These are phyloP conservation scores for Dactylellina haptotyla DNA, from an alignment of 2,329 filamentous ascomycete genomes.

Conservation along the genomic window DNA sequence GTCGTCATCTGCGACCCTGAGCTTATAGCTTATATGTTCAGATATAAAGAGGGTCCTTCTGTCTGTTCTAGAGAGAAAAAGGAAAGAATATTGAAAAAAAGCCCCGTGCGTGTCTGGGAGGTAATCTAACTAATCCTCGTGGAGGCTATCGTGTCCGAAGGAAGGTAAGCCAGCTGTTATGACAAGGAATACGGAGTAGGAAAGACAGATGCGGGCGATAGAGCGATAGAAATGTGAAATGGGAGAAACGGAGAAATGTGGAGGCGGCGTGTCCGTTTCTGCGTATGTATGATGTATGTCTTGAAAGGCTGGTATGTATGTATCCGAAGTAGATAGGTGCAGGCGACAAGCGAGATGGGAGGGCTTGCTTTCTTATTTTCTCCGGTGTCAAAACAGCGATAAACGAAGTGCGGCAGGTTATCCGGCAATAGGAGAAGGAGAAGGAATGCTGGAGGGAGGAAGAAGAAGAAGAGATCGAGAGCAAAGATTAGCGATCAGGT, in stretches of 20 bases:
- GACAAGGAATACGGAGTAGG: not conserved
- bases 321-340: not conserved
- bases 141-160: too few relatives aligned
- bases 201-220: not conserved
- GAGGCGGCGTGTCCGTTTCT: too few relatives aligned
- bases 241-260: not conserved
- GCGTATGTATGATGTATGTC: not conserved
- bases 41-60: not conserved
- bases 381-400: not conserved
- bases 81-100: too few relatives aligned
- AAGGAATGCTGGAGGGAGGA: too few relatives aligned
- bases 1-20: conserved; percentile 43
- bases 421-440: not conserved
- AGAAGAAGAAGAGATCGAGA: too few relatives aligned
- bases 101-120: too few relatives aligned
- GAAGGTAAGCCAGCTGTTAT: too few relatives aligned
- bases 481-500: not conserved
- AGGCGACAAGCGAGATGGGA: not conserved
- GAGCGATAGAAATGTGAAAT: not conserved
- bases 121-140: too few relatives aligned
- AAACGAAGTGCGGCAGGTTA: too few relatives aligned
- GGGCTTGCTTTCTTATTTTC: not conserved
- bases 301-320: not conserved
- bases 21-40: not conserved
- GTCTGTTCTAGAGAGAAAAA: too few relatives aligned